Percentiles rank a stretch among this genome's conserved stretches.
phyloP scores from a whole-genome alignment of 2,329 filamentous ascomycete species.

The Nemania diffusa region DNA sequence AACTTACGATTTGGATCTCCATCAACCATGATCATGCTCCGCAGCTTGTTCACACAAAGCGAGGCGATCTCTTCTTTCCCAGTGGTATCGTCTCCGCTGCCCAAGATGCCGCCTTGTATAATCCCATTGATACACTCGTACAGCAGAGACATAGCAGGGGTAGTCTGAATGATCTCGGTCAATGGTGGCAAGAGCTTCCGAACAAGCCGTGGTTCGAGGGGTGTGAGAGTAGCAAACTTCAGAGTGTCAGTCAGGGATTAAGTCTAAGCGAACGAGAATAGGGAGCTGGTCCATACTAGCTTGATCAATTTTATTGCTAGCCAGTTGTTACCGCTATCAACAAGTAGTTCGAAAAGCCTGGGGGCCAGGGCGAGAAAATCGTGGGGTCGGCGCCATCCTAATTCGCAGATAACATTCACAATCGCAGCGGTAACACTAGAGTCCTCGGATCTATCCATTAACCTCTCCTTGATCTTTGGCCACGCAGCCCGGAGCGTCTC shows the following conservation, averaged over 20 bases:
- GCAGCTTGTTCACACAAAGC: constrained; percentile 89
- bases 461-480: constrained; percentile 95
- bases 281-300: constrained; percentile 66
- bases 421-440: constrained; percentile 94
- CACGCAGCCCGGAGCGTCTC: constrained; percentile 92
- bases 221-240: constrained; percentile 93
- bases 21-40: constrained; percentile 93
- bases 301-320: constrained; percentile 99
- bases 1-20: constrained; percentile 89
- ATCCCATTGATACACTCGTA: constrained; percentile 99
- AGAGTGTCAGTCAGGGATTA: constrained; percentile 39
- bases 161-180: constrained; percentile 92
- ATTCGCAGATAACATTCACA: constrained; percentile 94
- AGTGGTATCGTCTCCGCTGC: constrained; percentile 79
- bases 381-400: constrained; percentile 91
- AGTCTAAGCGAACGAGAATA: background rate
- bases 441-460: constrained; percentile 91
- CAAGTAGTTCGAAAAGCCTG: constrained; percentile 88
- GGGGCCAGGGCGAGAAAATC: constrained; percentile 95
- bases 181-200: constrained; percentile 91
- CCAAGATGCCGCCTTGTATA: constrained; percentile 93
- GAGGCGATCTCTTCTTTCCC: constrained; percentile 92
- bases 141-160: constrained; percentile 94
- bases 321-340: constrained; percentile 96
- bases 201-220: constrained; percentile 88